phyloP scores from a whole-genome alignment of 257 asterid genomes.

The Haberlea rhodopensis region DNA sequence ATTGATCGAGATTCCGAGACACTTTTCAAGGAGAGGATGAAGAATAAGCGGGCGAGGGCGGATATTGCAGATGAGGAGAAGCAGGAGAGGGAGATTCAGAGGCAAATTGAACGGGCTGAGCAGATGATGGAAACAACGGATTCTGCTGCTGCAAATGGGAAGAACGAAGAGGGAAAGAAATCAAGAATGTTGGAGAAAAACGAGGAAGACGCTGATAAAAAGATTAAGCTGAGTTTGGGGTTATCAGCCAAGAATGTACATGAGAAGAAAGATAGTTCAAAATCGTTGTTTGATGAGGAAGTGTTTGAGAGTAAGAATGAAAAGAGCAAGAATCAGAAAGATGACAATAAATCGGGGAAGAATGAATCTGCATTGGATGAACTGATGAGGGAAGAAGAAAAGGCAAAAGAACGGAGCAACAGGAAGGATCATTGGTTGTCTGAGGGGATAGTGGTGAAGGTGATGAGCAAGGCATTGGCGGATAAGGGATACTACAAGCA shows the following conservation, averaged over 20 bases:
- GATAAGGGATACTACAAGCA: constrained; percentile 86
- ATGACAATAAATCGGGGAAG: constrained; percentile 27
- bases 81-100: constrained; percentile 78
- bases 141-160: constrained; percentile 25
- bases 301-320: constrained; percentile 44
- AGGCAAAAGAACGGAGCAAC: constrained; percentile 70
- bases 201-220: constrained; percentile 60
- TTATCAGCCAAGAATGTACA: constrained; percentile 37
- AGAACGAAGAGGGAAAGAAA: constrained; percentile 32
- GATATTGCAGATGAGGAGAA: constrained; percentile 89
- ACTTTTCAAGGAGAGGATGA: constrained; percentile 83
- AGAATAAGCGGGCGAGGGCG: constrained; percentile 75
- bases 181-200: constrained; percentile 43
- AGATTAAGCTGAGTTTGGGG: constrained; percentile 59
- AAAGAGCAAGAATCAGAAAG: constrained; percentile 38
- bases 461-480: constrained; percentile 81
- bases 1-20: constrained; percentile 91
- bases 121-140: constrained; percentile 37
- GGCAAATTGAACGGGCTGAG: constrained; percentile 85
- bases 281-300: constrained; percentile 48
- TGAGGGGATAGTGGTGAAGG: constrained; percentile 83
- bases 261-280: constrained; percentile 49
- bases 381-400: constrained; percentile 83
- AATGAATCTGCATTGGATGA: constrained; percentile 65
- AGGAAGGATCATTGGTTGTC: constrained; percentile 93